Evolutionary conservation across 2,329 filamentous ascomycete species (phyloP), one percentile per base, ranked within the genome.

Genomic region (Tolypocladium cylindrosporum): DNA sequence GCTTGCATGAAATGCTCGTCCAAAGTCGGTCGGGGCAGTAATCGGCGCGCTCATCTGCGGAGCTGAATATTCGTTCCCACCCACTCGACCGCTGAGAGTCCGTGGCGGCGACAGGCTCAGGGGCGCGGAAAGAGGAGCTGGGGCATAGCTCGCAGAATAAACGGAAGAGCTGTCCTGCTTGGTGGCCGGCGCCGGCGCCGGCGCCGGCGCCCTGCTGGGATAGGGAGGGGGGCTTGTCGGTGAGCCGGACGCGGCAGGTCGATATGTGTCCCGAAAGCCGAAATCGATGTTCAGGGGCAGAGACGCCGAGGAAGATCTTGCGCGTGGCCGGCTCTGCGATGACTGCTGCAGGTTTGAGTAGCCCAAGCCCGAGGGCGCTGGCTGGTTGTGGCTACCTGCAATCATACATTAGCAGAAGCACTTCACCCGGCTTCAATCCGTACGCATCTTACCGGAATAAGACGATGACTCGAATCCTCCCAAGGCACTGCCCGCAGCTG

Each of bases 21-120:
- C 72, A 62, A 83, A 83, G 57, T 84, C 81, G 56, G 75, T 76
- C 0, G 80, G 71, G 4, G 79, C 76, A 3, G 76, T 75, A 58
- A 82, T 80, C 1, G 80, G 80, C 2, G 80, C 79, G 63, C 77
- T 81, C 71, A 83, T 73, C 64, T 83, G 80, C 3, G 80, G 74
- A 65, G 80, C 77, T 14, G 75, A 75, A 66, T 81, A 82, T 57
- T 82, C 79, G 24, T 69, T 70, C 37, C 72, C 69, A 14, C 68
- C 65, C 60, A 69, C 60, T 58, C 71, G 66, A 55, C 71, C 67
- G 56, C 56, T 58, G 7, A 65, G 61, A 1, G 62, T 40, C 54
- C 63, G 62, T 16, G 60, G 60, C 0, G 62, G 59, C 3, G 77
- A 74, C 62, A 79, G 82, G 56, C 83, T 79, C 60, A 80, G 73